Evolutionary conservation across 768 basidiomycete species (phyloP).

Genomic region (Termitomyces heimii): DNA sequence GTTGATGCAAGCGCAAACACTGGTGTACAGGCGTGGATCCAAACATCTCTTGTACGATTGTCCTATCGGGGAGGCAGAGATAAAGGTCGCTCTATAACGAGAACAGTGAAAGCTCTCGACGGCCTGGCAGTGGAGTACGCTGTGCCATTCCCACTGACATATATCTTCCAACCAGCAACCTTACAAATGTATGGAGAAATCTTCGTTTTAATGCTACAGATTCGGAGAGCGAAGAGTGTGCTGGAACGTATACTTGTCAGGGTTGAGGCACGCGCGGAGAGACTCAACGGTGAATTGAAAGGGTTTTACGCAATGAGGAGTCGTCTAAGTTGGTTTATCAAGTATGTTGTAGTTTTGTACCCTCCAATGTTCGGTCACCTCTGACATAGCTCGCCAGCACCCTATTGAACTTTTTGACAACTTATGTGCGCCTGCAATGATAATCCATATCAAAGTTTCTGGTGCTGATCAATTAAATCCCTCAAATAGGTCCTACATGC

Average conservation of each 20-base stretch:
- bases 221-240: conserved; percentile 64
- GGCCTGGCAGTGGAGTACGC: conserved; percentile 74
- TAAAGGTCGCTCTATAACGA: conserved; percentile 34
- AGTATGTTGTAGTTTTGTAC: conserved; percentile 41
- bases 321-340: conserved; percentile 79
- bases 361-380: neutral
- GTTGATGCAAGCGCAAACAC: conserved; percentile 39
- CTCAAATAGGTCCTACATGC: conserved; percentile 57
- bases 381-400: conserved; percentile 9
- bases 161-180: conserved; percentile 58
- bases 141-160: conserved; percentile 75
- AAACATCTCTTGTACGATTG: conserved; percentile 64
- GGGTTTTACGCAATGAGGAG: conserved; percentile 72
- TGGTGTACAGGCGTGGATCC: conserved; percentile 50
- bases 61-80: conserved; percentile 54
- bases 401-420: conserved; percentile 60
- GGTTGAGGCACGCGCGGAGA: conserved; percentile 31
- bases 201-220: conserved; percentile 68
- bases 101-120: conserved; percentile 60
- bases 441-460: neutral
- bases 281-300: conserved; percentile 46
- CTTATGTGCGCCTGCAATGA: conserved; percentile 44
- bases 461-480: neutral
- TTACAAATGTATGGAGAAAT: conserved; percentile 58
- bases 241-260: conserved; percentile 67